Evolutionary conservation across 1,284 basidiomycete genomes (phyloP).

Genomic region (Sporisorium graminicola): DNA sequence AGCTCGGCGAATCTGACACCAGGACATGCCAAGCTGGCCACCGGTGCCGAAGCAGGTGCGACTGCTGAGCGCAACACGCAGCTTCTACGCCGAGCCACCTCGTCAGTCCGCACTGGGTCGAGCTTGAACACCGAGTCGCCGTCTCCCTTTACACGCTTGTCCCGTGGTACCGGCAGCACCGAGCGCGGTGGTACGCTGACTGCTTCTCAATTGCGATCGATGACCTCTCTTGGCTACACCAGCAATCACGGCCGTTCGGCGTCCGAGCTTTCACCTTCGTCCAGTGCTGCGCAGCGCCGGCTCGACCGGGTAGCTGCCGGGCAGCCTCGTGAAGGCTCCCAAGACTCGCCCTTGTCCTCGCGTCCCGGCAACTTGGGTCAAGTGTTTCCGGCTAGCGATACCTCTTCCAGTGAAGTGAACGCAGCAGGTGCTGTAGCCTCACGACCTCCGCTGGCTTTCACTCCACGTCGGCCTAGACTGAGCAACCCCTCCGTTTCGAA

Average conservation of each 20-base stretch:
- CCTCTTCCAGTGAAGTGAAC: constrained; percentile 1
- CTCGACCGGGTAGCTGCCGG: constrained; percentile 13
- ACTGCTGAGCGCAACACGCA: constrained; percentile 23
- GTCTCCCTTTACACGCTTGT: constrained; percentile 14
- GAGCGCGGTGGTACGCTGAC: constrained; percentile 35
- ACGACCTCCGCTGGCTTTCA: constrained; percentile 26
- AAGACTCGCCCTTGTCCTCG: constrained; percentile 26
- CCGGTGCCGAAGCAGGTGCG: background rate
- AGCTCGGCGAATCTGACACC: constrained; percentile 6
- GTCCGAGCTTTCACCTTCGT: constrained; percentile 45
- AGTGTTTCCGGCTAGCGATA: constrained; percentile 17
- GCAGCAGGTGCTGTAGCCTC: background rate
- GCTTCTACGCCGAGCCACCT: constrained; percentile 23
- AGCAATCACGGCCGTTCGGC: constrained; percentile 39
- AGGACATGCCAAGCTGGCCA: background rate
- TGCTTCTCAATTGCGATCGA: constrained; percentile 40
- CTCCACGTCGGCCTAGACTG: constrained; percentile 46
- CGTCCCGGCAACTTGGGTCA: constrained; percentile 19
- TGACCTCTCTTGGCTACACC: constrained; percentile 45
- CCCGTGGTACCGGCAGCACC: constrained; percentile 18
- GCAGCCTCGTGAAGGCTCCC: constrained; percentile 9
- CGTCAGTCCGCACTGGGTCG: constrained; percentile 23
- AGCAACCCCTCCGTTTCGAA: constrained; percentile 57
- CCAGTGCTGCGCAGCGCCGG: constrained; percentile 29
- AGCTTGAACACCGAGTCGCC: constrained; percentile 23